phyloP scores from a whole-genome alignment of 1,284 basidiomycete species.

The Sanghuangporus sanghuang region DNA sequence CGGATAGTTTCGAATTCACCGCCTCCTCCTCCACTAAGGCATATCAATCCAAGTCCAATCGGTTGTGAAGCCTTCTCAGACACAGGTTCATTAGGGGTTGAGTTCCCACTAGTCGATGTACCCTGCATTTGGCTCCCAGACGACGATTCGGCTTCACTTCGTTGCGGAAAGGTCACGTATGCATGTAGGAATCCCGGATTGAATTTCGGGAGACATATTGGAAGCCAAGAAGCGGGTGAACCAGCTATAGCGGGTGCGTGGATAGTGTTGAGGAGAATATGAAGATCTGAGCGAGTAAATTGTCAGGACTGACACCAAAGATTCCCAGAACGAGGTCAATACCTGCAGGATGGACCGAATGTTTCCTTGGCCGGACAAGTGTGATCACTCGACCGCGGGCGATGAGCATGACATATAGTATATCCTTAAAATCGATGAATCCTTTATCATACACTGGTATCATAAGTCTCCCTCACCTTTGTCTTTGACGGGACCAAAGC shows the following conservation, averaged over 20 bases:
- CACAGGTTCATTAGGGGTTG: constrained; percentile 7
- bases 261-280: constrained; percentile 81
- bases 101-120: constrained; percentile 2
- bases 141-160: background rate
- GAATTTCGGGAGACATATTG: constrained; percentile 94
- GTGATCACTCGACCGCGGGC: constrained; percentile 80
- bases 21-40: constrained; percentile 59
- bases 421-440: constrained; percentile 49
- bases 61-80: background rate
- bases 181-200: constrained; percentile 93
- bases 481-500: constrained; percentile 76
- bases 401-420: constrained; percentile 87
- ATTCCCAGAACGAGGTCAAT: constrained; percentile 19
- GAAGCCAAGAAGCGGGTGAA: constrained; percentile 84
- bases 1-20: constrained; percentile 67
- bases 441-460: background rate
- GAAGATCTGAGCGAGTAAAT: constrained; percentile 56
- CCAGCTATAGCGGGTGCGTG: constrained; percentile 64
- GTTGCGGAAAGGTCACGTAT: constrained; percentile 72
- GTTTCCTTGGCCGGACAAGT: constrained; percentile 84
- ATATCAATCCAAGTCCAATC: constrained; percentile 42
- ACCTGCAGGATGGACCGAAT: constrained; percentile 94
- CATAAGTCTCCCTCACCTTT: constrained; percentile 47
- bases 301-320: background rate
- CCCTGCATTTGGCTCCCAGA: background rate